phyloP scores from a whole-genome alignment of 2,329 filamentous ascomycete genomes.

The Ustulina deusta region DNA sequence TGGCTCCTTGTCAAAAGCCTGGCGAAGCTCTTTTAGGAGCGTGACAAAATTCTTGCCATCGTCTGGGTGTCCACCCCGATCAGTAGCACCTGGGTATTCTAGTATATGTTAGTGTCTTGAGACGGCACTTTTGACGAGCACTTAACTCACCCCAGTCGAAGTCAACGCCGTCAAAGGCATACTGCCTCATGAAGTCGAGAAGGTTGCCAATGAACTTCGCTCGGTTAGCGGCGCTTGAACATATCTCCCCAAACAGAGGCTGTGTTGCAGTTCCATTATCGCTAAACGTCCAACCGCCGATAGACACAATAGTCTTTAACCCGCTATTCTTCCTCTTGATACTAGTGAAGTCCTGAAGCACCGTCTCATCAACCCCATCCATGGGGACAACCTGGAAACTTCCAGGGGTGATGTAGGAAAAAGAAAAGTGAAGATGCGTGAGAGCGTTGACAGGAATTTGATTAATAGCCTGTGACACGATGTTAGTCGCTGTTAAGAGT shows the following conservation, averaged over 20 bases:
- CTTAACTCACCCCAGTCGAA: no score
- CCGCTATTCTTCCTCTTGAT: neutral
- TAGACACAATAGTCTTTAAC: neutral
- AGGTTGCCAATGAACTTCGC: neutral
- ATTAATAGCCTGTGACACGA: conserved; percentile 33
- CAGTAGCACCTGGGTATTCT: conserved; percentile 41
- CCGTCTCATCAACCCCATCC: neutral
- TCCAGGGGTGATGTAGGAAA: conserved; percentile 51
- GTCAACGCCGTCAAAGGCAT: conserved; percentile 29
- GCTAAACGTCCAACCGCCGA: conserved; percentile 23
- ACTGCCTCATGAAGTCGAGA: conserved; percentile 40
- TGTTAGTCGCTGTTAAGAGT: neutral
- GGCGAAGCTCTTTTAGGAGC: conserved; percentile 49
- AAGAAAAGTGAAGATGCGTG: conserved; percentile 51
- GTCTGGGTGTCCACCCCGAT: conserved; percentile 41
- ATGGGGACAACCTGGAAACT: conserved; percentile 45
- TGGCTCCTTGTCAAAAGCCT: neutral
- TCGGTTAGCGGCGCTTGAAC: conserved; percentile 40
- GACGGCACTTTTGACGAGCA: no score
- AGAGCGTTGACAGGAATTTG: conserved; percentile 57
- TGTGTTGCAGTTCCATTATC: conserved; percentile 5
- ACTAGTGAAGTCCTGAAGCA: neutral
- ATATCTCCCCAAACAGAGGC: neutral
- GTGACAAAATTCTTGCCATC: conserved; percentile 43
- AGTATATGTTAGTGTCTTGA: no score